These are phyloP conservation scores for Saprolegnia parasitica DNA, from an alignment of 352 stramenopile genomes.

Conservation along the genomic window DNA sequence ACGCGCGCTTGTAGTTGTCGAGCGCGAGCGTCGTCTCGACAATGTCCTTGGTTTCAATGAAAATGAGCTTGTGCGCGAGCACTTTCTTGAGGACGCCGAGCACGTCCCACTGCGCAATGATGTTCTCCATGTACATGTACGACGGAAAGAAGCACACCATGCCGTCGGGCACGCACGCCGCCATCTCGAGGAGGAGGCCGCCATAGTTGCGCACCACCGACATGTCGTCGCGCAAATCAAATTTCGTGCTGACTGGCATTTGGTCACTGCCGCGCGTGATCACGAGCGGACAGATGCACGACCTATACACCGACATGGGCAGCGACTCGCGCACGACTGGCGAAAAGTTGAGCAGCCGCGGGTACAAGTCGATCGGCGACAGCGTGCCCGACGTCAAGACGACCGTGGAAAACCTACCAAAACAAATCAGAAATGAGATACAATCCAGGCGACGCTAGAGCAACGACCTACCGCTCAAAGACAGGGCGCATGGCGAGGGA, in stretches of 20 bases:
- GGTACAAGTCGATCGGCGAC: slow-evolving; percentile 98
- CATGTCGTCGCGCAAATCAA: slow-evolving; percentile 81
- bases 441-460: too few species aligned
- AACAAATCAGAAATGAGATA: slow-evolving; percentile 1
- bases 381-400: slow-evolving; percentile 94
- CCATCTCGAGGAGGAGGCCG: slow-evolving; percentile 93
- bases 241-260: slow-evolving; percentile 94
- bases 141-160: slow-evolving; percentile 99
- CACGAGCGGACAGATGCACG: slow-evolving; percentile 97
- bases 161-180: slow-evolving; percentile 92
- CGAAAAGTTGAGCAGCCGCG: slow-evolving; percentile 97
- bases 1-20: slow-evolving; percentile 98
- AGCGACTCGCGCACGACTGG: slow-evolving; percentile 94
- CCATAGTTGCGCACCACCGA: slow-evolving; percentile 97
- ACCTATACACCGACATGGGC: slow-evolving; percentile 97
- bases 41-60: slow-evolving; percentile 99
- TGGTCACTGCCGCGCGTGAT: slow-evolving; percentile 97
- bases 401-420: slow-evolving; percentile 58
- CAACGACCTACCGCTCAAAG: slow-evolving; percentile 91
- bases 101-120: slow-evolving; percentile 96
- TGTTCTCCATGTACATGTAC: slow-evolving; percentile 99
- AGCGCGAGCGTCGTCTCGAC: slow-evolving; percentile 98
- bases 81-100: slow-evolving; percentile 90
- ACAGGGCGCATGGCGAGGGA: slow-evolving; percentile 97
- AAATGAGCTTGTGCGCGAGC: slow-evolving; percentile 96